Base-by-base conservation (phyloP, 2,329 filamentous ascomycete species). In the Curvularia verruculosa region DNA sequence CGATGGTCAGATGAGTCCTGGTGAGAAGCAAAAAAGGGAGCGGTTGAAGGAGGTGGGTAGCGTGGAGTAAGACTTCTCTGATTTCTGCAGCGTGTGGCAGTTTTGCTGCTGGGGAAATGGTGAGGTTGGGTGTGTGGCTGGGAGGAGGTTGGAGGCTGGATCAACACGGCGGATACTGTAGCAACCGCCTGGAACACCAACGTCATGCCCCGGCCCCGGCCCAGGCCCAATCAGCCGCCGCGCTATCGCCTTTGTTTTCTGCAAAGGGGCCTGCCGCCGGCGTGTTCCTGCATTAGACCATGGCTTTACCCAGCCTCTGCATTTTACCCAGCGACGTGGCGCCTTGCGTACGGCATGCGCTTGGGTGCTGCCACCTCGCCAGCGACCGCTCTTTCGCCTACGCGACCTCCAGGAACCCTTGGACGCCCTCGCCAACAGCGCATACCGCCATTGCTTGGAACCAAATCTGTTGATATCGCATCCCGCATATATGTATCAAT, bases 41-140 rank as follows among this genome's bases (percentile, higher is more conserved):
- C 19, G 31, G 26, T 7, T 49, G 55, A 62, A 55, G 59, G 62
- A 58, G 58, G 59, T 67, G 69, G 68, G 60, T 73, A 71, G 73
- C 69, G 71, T 73, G 69, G 70, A 67, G 61, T 69, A 65, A 59
- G 65, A 55, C 53, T 62, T 70, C 60, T 64, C 59, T 64, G 60
- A 61, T 67, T 60, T 58, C 56, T 69, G 69, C 67, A 69, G 65
- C 58, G 56, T 55, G 56, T 47, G 59, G 54, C 62, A 68, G 63
- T 72, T 75, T 75, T 74, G 70, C 62, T 70, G 63, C 63, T 58
- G 59, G 52, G 54, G 59, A 73, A 73, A 68, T 67, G 57, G 46
- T 69, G 73, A 71, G 71, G 72, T 70, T 75, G 72, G 72, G 54
- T 31, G 49, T 63, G 62, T 64, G 68, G 71, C 72, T 71, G 67